Conservation (phyloP, 805 yeast genomes). For the Candida tallmaniae region DNA sequence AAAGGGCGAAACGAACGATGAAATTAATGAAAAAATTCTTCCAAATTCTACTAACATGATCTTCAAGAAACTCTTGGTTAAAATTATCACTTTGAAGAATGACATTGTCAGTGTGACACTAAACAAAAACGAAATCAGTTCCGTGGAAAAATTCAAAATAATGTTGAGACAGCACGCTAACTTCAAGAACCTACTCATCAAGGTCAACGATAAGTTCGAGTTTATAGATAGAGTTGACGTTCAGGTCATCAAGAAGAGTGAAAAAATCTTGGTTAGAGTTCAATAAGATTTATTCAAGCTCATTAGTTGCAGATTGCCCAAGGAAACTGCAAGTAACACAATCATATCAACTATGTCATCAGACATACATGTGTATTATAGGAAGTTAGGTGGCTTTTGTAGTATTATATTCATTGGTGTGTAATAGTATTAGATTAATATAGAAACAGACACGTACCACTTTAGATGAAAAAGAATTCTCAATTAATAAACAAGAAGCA, state of each 20-base stretch:
- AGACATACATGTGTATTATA: too few species aligned
- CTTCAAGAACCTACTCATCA: slow-evolving; percentile 23
- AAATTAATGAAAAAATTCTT: slow-evolving; percentile 16
- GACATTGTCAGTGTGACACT: slow-evolving; percentile 25
- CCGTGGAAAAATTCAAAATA: slow-evolving; percentile 22
- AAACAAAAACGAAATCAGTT: slow-evolving; percentile 17
- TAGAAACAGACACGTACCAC: too few species aligned
- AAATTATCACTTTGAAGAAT: slow-evolving; percentile 21
- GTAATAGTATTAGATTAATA: too few species aligned
- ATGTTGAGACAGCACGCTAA: slow-evolving; percentile 21
- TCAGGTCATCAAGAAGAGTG: slow-evolving; percentile 3
- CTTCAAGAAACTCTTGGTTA: slow-evolving; percentile 9
- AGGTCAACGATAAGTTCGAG: slow-evolving; percentile 21
- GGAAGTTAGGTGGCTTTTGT: too few species aligned
- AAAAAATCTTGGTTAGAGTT: slow-evolving; percentile 1
- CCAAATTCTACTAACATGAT: slow-evolving; percentile 18
- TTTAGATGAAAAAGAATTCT: too few species aligned
- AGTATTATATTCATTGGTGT: too few species aligned
- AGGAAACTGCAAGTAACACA: too few species aligned
- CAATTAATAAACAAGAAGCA: too few species aligned
- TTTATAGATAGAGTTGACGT: slow-evolving; percentile 23
- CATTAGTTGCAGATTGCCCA: too few species aligned
- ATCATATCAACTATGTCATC: too few species aligned
- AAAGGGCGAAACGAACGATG: slow-evolving; percentile 12
- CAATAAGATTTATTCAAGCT: too few species aligned